Evolutionary conservation across 805 yeast species (phyloP).

Genomic region (Pichia eremophila): DNA sequence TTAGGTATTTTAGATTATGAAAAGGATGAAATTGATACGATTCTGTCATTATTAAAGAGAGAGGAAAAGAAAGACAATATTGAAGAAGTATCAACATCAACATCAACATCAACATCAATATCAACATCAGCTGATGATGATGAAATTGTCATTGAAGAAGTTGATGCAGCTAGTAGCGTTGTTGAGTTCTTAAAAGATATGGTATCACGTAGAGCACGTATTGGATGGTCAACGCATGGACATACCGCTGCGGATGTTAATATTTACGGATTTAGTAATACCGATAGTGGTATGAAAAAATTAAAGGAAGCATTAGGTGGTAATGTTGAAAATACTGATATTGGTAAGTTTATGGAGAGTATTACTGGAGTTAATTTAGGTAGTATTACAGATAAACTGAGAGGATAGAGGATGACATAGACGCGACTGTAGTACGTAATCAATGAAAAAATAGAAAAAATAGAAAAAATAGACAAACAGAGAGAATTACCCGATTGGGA

Average conservation of each 20-base stretch:
- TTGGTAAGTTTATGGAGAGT: conserved; percentile 67
- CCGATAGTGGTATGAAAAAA: conserved; percentile 31
- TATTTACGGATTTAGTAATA: conserved; percentile 71
- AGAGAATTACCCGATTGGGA: too few species aligned
- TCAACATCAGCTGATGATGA: conserved; percentile 42
- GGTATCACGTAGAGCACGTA: conserved; percentile 72
- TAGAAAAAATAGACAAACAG: too few species aligned
- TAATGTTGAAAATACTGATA: conserved; percentile 78
- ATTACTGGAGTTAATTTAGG: conserved; percentile 21
- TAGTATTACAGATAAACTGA: conserved; percentile 32
- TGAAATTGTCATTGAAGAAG: conserved; percentile 27
- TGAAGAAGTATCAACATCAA: too few species aligned
- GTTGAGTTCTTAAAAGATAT: conserved; percentile 51
- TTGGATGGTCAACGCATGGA: conserved; percentile 97
- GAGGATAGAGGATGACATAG: neutral
- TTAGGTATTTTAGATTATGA: conserved; percentile 58
- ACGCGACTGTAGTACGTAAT: too few species aligned
- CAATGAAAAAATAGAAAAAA: too few species aligned
- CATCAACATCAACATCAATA: too few species aligned
- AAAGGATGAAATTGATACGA: conserved; percentile 39
- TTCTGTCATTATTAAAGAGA: conserved; percentile 28
- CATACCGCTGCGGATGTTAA: conserved; percentile 95
- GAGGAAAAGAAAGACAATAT: conserved; percentile 52
- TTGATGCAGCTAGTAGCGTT: conserved; percentile 18
- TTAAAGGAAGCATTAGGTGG: conserved; percentile 51